A percentile compares a stretch with the other conserved stretches of the same genome.
Conservation (phyloP, 352 stramenopile genomes). For the Phytophthora europaea region DNA sequence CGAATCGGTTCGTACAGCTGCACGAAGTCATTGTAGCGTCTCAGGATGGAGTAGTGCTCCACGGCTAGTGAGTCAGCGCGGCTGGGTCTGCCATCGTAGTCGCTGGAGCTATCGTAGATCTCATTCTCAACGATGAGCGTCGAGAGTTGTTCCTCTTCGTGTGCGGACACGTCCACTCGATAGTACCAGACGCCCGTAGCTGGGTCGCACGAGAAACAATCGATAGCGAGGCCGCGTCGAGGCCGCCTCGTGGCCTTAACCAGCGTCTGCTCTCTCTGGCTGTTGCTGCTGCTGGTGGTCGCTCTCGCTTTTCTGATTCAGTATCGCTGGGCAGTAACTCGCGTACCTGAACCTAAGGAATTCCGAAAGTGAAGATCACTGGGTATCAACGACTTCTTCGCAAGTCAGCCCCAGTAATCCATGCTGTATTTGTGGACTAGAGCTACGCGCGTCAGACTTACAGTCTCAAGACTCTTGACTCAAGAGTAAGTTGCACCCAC, state of each 20-base stretch:
- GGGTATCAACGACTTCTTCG: not conserved
- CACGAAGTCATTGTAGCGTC: slow-evolving; percentile 77
- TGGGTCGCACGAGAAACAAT: slow-evolving; percentile 56
- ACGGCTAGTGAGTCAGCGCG: slow-evolving; percentile 20
- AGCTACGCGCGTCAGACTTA: too few species aligned
- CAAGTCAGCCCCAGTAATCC: too few species aligned
- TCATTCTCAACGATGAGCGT: slow-evolving; percentile 28
- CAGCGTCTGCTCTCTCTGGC: slow-evolving; percentile 20
- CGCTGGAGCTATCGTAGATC: slow-evolving; percentile 17
- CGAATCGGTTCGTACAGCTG: slow-evolving; percentile 61
- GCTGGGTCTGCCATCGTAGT: slow-evolving; percentile 29
- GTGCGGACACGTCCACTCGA: slow-evolving; percentile 65
- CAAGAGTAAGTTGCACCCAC: not conserved
- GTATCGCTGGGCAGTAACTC: not conserved
- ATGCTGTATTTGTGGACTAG: too few species aligned
- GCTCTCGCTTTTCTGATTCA: slow-evolving; percentile 31
- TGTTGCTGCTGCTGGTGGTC: slow-evolving; percentile 7
- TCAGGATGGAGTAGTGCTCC: slow-evolving; percentile 69
- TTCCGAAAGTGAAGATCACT: not conserved
- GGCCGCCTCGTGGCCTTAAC: slow-evolving; percentile 16
- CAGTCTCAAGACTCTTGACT: too few species aligned
- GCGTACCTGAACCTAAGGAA: not conserved
- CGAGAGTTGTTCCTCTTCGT: slow-evolving; percentile 22
- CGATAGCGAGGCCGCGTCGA: slow-evolving; percentile 52
- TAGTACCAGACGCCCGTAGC: slow-evolving; percentile 75